Conservation (phyloP, 176 grass and related monocot genomes). For the Oryza meyeriana region DNA sequence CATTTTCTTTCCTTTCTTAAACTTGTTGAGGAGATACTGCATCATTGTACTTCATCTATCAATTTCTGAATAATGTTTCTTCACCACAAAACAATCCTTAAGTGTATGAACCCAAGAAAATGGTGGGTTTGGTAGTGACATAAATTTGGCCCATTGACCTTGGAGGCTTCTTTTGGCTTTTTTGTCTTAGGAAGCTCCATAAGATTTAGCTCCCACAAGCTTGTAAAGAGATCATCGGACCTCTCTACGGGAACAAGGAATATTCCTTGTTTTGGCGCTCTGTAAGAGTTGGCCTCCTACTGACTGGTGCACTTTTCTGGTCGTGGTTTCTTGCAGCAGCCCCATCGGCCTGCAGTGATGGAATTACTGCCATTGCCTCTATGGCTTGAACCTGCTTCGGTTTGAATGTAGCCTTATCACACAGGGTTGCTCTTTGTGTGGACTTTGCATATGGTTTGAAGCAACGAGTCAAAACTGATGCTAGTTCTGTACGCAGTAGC, state of each 20-base stretch:
- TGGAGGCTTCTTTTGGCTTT: neutral
- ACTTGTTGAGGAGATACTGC: neutral
- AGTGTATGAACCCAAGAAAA: neutral
- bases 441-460: neutral
- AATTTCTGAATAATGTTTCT: neutral
- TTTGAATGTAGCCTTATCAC: neutral
- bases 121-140: neutral
- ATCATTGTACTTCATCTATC: neutral
- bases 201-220: neutral
- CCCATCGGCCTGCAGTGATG: neutral
- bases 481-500: neutral
- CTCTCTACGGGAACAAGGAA: neutral
- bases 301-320: accelerated
- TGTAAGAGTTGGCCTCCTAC: neutral
- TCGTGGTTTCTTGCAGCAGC: neutral
- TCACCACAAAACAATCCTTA: neutral
- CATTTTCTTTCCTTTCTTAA: slow-evolving; percentile 14
- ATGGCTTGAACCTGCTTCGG: neutral
- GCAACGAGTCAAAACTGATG: neutral
- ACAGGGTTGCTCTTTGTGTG: neutral
- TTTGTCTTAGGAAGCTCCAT: neutral
- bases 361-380: accelerated
- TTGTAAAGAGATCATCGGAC: neutral
- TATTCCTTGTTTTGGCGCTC: neutral
- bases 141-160: neutral